Evolutionary conservation across 2,329 filamentous ascomycete genomes (phyloP).

Genomic region (Phaeoacremonium minimum): DNA sequence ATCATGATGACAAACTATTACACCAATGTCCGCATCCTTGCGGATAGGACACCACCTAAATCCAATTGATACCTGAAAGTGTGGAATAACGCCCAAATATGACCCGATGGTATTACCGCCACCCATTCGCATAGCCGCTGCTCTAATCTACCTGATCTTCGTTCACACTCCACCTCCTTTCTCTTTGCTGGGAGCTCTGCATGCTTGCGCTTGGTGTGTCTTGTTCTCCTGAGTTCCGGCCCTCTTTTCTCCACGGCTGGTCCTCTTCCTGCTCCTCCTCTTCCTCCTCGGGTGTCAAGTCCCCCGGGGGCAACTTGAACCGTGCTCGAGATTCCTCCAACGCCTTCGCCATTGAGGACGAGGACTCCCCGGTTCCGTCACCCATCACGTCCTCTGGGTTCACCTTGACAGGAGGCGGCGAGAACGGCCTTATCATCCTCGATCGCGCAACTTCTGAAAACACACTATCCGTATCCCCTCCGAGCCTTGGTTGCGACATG

Average conservation of each 20-base stretch:
- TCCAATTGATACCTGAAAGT: too few relatives aligned
- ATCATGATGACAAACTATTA: too few relatives aligned
- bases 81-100: background rate
- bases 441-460: conserved; percentile 52
- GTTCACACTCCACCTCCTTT: conserved; percentile 1
- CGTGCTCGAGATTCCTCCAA: too few relatives aligned
- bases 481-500: conserved; percentile 23
- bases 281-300: conserved; percentile 6
- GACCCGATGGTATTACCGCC: background rate
- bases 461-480: conserved; percentile 43
- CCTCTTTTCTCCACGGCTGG: conserved; percentile 16
- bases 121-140: background rate
- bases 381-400: conserved; percentile 24
- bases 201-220: conserved; percentile 1
- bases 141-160: background rate
- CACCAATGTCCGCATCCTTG: too few relatives aligned
- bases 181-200: background rate
- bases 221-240: background rate
- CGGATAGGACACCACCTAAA: too few relatives aligned
- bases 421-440: conserved; percentile 54
- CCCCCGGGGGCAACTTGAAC: background rate
- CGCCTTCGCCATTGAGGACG: conserved; percentile 1
- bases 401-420: conserved; percentile 42
- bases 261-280: conserved; percentile 11
- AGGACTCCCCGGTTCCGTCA: conserved; percentile 13